Conservation (phyloP, 306 rosid species). For the Urtica urens region DNA sequence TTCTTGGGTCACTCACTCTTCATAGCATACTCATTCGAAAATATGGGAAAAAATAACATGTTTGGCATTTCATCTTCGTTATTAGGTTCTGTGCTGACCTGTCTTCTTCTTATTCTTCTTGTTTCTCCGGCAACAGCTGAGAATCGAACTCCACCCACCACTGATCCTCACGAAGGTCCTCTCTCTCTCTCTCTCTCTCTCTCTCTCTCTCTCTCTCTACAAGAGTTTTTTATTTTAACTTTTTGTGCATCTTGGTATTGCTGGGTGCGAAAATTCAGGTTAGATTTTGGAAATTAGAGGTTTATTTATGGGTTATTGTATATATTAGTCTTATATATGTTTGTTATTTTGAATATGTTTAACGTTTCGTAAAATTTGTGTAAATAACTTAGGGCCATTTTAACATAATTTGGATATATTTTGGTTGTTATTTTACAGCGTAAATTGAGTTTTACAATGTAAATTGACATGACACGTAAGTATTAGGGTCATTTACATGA, state of each 20-base stretch:
- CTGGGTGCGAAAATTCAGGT: too few species aligned
- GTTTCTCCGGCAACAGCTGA: conserved; percentile 20
- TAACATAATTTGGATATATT: background rate
- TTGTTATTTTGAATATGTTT: too few species aligned
- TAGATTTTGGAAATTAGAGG: background rate
- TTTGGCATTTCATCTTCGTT: conserved; percentile 2
- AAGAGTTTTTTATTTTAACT: background rate
- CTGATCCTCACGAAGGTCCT: conserved; percentile 56
- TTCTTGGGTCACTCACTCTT: too few species aligned
- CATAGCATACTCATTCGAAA: too few species aligned
- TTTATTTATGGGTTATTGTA: background rate
- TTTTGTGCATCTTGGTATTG: too few species aligned
- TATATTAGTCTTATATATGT: too few species aligned
- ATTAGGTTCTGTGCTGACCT: conserved; percentile 1
- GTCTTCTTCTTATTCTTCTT: conserved; percentile 15
- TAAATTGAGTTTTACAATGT: too few species aligned
- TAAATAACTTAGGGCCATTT: background rate
- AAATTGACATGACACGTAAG: too few species aligned
- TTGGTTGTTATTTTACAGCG: too few species aligned
- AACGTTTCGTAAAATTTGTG: too few species aligned
- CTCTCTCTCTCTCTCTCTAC: background rate
- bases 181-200: background rate
- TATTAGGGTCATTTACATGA: too few species aligned
- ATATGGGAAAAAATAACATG: too few species aligned
- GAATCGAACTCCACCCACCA: conserved; percentile 28